A percentile compares a stretch with the other conserved stretches of the same genome.
Evolutionary conservation across 2,329 filamentous ascomycete genomes (phyloP).

Genomic region (Claviceps humidiphila): DNA sequence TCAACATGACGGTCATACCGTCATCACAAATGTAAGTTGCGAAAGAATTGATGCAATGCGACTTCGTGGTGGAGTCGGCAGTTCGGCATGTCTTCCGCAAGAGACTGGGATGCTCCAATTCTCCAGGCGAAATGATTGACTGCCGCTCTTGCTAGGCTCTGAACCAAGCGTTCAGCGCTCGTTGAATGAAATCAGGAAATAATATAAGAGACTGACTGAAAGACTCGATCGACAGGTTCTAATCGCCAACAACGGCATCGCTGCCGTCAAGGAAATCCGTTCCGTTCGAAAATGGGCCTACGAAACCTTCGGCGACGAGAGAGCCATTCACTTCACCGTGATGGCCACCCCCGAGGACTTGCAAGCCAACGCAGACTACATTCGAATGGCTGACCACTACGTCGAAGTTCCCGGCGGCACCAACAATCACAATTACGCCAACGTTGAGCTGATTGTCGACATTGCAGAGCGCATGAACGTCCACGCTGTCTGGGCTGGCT

Average conservation of each 20-base stretch:
- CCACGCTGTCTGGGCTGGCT: constrained; percentile 97
- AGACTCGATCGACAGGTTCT: constrained; percentile 51
- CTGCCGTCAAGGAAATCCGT: constrained; percentile 97
- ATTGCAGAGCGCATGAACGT: constrained; percentile 97
- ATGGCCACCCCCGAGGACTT: constrained; percentile 99
- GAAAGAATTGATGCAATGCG: not conserved
- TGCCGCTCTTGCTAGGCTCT: not conserved
- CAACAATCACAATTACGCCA: constrained; percentile 99
- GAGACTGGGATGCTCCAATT: not conserved
- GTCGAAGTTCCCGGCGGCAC: constrained; percentile 97
- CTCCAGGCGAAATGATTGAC: not conserved
- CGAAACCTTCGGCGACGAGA: constrained; percentile 97
- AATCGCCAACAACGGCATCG: constrained; percentile 99
- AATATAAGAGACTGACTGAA: not conserved
- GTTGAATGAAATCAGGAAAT: not conserved
- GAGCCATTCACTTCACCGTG: constrained; percentile 96
- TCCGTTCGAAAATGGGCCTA: constrained; percentile 99
- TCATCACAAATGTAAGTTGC: constrained; percentile 82
- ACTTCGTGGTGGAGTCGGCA: not conserved
- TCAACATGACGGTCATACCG: constrained; percentile 81
- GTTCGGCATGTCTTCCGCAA: not conserved
- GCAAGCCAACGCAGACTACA: constrained; percentile 96
- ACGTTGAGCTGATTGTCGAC: constrained; percentile 97
- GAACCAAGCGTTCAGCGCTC: not conserved
- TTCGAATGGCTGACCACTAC: constrained; percentile 98